Conservation (phyloP, 2,329 filamentous ascomycete genomes). For the Colletotrichum sp. region DNA sequence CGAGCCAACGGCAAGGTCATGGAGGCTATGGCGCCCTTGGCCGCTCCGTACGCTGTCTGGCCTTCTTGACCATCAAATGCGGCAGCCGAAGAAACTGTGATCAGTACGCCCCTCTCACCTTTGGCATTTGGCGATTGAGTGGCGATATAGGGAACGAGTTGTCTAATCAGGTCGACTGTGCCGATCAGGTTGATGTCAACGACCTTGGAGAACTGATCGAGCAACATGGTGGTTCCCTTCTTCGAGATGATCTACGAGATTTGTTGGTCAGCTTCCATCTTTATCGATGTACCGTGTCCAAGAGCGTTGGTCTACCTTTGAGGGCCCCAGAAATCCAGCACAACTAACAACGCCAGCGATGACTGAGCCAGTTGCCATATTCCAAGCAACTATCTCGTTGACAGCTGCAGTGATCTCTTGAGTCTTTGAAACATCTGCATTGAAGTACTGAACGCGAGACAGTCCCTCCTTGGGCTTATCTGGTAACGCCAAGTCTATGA, state of each 20-base stretch:
- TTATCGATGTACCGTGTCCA: background rate
- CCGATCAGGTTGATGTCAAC: background rate
- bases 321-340: background rate
- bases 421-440: background rate
- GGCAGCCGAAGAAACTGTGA: background rate
- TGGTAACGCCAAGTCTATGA: rapidly evolving
- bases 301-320: background rate
- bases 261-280: background rate
- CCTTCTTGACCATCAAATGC: background rate
- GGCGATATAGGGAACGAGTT: background rate
- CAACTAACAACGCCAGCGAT: background rate
- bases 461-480: background rate
- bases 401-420: background rate
- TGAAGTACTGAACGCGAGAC: background rate
- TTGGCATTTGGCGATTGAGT: background rate
- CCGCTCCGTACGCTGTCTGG: background rate
- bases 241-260: background rate
- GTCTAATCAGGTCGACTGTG: background rate
- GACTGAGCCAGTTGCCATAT: background rate
- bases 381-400: background rate
- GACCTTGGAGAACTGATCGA: background rate
- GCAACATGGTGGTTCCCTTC: background rate
- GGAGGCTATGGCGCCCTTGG: background rate
- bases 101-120: background rate
- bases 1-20: background rate